Evolutionary conservation across 306 rosid species (phyloP), one percentile per base, ranked within the genome.

Genomic region (Cicer bijugum): DNA sequence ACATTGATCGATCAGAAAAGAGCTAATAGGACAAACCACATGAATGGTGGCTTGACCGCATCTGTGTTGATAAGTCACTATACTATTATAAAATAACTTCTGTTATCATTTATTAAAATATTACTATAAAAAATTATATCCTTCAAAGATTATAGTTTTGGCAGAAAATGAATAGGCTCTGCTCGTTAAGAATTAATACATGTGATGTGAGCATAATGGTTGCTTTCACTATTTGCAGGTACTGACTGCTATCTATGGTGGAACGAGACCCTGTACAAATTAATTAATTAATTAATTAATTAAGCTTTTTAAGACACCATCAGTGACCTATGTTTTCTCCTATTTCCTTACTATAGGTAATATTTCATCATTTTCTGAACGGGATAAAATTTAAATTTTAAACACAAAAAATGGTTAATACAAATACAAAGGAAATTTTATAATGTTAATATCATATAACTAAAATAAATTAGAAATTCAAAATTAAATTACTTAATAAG

Each of bases 11-110:
- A 75, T 75, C 58, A 75, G 38, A 75, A 72, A 78, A 71, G 81
- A 65, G 80, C 53, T 45, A 83, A 75, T 45, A 75, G 67, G 84
- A 86, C 86, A 81, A 72, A 79, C 71, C 89, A 85, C 88, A 77
- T 85, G 66, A 12, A 19, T 16, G n/a, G 37, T 55, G 60, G 60
- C 60, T 19, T 55, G 37, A 55, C 84, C 53, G 55, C 12, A 19
- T 55, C 76, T 78, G 33, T 53, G 12, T 53, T 23, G 20, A 59
- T 74, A 44, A 51, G 16, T 50, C 16, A 78, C 10, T 19, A 45
- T 46, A 53, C 8, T 46, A 46, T 38, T 28, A 46, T 62, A 52
- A 59, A 47, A 38, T 38, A 65, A 50, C 42, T 74, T 60, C 20
- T 42, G 45, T 61, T 59, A 60, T 67, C 76, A 58, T 76, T 80